phyloP scores from a whole-genome alignment of 805 yeast genomes.

The Metschnikowia colocasiae region DNA sequence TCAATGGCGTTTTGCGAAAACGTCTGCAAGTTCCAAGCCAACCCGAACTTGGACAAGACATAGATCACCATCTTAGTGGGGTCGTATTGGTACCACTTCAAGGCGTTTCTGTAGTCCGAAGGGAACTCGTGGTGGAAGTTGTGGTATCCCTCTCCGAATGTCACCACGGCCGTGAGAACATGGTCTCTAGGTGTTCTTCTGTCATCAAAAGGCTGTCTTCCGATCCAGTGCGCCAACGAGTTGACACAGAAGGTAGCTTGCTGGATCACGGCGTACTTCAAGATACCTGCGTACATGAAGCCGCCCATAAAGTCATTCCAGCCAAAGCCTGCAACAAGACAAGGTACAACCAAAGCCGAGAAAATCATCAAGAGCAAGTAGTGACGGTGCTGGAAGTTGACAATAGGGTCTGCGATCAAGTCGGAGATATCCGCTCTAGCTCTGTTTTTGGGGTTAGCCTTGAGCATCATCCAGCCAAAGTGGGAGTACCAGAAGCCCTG shows the following conservation, averaged over 20 bases:
- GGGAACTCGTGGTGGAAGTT: conserved; percentile 92
- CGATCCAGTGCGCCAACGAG: conserved; percentile 84
- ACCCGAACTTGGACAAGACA: conserved; percentile 57
- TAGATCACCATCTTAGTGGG: conserved; percentile 71
- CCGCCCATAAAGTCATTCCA: conserved; percentile 59
- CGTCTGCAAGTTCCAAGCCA: conserved; percentile 69
- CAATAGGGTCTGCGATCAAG: conserved; percentile 72
- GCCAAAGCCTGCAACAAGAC: conserved; percentile 29
- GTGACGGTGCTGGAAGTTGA: conserved; percentile 77
- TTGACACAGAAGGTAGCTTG: conserved; percentile 86
- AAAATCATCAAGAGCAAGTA: conserved; percentile 58
- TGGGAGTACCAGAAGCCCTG: conserved; percentile 81
- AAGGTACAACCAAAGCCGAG: conserved; percentile 64
- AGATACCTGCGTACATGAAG: conserved; percentile 67
- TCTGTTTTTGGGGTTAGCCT: conserved; percentile 76
- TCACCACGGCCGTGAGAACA: conserved; percentile 72
- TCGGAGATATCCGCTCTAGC: conserved; percentile 83
- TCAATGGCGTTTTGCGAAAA: conserved; percentile 78
- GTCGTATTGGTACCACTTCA: conserved; percentile 84
- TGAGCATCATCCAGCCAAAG: conserved; percentile 80
- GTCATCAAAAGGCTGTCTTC: conserved; percentile 82
- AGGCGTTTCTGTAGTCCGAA: conserved; percentile 81
- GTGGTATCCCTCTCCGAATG: conserved; percentile 88
- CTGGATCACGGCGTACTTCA: conserved; percentile 67
- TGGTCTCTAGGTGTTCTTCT: conserved; percentile 86